Conservation (phyloP, 352 stramenopile genomes). For the Halophytophthora batemanensis region DNA sequence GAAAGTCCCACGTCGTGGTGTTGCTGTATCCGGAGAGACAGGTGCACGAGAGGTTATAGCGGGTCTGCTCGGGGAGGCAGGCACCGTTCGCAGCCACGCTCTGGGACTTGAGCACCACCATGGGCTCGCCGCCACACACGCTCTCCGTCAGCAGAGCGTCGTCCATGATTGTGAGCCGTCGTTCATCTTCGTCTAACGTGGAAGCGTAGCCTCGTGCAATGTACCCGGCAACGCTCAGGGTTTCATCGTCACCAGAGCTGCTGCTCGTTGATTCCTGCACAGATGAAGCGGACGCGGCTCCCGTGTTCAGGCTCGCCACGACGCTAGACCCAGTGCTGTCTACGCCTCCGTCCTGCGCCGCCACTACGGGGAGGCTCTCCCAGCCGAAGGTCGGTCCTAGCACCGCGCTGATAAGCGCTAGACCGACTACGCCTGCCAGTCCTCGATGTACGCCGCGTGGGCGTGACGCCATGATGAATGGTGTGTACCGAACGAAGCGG, state of each 20-base stretch:
- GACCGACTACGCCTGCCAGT: slow-evolving; percentile 9
- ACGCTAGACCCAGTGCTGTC: background rate
- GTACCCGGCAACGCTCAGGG: slow-evolving; percentile 14
- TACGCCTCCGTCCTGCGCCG: slow-evolving; percentile 4
- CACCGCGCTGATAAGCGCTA: slow-evolving; percentile 4
- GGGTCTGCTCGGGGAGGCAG: slow-evolving; percentile 26
- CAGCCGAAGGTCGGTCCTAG: background rate
- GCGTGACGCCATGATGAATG: slow-evolving; percentile 24
- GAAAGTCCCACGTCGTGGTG: slow-evolving; percentile 32
- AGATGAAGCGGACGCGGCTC: background rate
- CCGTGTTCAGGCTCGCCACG: slow-evolving; percentile 3
- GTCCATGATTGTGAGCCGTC: slow-evolving; percentile 29
- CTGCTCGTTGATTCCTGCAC: slow-evolving; percentile 3
- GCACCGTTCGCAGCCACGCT: slow-evolving; percentile 23
- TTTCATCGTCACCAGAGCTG: slow-evolving; percentile 8
- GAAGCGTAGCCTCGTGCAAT: slow-evolving; percentile 31
- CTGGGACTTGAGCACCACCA: slow-evolving; percentile 36
- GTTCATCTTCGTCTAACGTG: slow-evolving; percentile 25
- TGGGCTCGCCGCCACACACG: slow-evolving; percentile 32
- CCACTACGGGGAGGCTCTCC: background rate
- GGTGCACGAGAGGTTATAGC: slow-evolving; percentile 44
- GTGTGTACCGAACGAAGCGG: slow-evolving; percentile 32
- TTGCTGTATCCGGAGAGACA: slow-evolving; percentile 33
- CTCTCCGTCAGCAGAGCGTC: slow-evolving; percentile 28
- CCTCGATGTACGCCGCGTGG: slow-evolving; percentile 20